Evolutionary conservation across 805 yeast genomes (phyloP).

Genomic region (Suhomyces emberorum): DNA sequence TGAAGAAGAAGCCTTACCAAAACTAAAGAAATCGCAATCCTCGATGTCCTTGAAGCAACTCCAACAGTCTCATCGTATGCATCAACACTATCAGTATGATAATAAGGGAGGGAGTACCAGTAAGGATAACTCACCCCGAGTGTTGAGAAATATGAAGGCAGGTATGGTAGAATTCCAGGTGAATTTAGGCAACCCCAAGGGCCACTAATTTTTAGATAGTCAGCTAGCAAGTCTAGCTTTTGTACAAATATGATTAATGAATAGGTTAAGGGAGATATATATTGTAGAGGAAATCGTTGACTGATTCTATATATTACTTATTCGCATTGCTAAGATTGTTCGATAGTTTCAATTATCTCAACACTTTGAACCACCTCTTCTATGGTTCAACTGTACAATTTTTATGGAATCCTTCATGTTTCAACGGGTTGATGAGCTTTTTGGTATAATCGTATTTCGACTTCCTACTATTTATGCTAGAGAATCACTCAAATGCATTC

Average conservation of each 20-base stretch:
- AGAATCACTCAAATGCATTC: too few species aligned
- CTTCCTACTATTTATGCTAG: too few species aligned
- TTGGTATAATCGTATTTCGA: too few species aligned
- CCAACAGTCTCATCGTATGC: not conserved
- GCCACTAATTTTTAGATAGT: not conserved
- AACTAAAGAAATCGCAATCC: conserved; percentile 2
- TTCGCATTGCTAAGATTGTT: too few species aligned
- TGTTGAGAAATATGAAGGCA: conserved; percentile 12
- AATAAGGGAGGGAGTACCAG: not conserved
- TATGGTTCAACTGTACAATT: too few species aligned
- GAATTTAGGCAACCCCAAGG: conserved; percentile 7
- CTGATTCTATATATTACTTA: too few species aligned
- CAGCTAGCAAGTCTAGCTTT: not conserved
- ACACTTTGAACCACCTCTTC: too few species aligned
- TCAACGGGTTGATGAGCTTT: too few species aligned
- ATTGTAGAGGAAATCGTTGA: too few species aligned
- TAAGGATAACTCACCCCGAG: conserved; percentile 4
- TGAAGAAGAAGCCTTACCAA: conserved; percentile 5
- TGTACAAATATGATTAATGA: not conserved
- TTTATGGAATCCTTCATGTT: too few species aligned
- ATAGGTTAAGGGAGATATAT: too few species aligned
- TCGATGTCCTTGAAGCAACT: conserved; percentile 1
- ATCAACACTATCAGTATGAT: conserved; percentile 6
- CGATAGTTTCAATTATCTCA: too few species aligned
- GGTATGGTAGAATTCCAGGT: conserved; percentile 16